A percentile compares a stretch with the other conserved stretches of the same genome.
Evolutionary conservation across 2,329 filamentous ascomycete species (phyloP).

Genomic region (Penicillium sp.): DNA sequence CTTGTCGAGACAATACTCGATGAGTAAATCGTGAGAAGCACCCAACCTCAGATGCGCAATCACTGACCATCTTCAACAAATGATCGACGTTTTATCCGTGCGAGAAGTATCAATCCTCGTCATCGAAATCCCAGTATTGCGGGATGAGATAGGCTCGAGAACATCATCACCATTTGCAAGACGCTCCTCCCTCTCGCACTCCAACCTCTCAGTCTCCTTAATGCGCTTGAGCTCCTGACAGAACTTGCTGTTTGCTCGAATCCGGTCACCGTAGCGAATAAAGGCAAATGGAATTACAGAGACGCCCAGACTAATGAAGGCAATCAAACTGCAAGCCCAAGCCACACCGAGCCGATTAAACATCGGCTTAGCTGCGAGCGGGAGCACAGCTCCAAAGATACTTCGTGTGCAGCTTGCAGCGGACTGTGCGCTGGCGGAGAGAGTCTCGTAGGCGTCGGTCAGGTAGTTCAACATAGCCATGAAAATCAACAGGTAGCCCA

Average conservation of each 20-base stretch:
- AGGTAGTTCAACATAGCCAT: conserved; percentile 66
- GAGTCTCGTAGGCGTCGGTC: conserved; percentile 67
- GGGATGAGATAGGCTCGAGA: conserved; percentile 14
- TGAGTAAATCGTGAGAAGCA: background rate
- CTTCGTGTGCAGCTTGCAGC: conserved; percentile 54
- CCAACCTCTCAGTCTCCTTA: conserved; percentile 33
- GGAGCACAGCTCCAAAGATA: conserved; percentile 57
- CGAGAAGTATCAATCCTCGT: conserved; percentile 23
- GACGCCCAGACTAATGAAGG: conserved; percentile 41
- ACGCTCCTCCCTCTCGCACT: conserved; percentile 21
- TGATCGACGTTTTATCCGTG: conserved; percentile 24
- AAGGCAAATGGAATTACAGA: conserved; percentile 45
- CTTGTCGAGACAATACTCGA: background rate
- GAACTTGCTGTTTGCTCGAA: conserved; percentile 44
- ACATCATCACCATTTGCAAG: conserved; percentile 3
- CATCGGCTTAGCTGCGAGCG: conserved; percentile 52
- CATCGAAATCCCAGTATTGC: conserved; percentile 14
- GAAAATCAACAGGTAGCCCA: conserved; percentile 62
- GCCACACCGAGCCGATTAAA: conserved; percentile 43
- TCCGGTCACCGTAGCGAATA: conserved; percentile 42
- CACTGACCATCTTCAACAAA: conserved; percentile 9
- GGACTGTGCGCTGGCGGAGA: conserved; percentile 59
- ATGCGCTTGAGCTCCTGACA: conserved; percentile 42
- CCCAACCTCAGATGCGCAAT: background rate
- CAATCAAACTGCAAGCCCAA: conserved; percentile 47